phyloP scores from a whole-genome alignment of 148 eudicot genomes.

The Rheum nobile region DNA sequence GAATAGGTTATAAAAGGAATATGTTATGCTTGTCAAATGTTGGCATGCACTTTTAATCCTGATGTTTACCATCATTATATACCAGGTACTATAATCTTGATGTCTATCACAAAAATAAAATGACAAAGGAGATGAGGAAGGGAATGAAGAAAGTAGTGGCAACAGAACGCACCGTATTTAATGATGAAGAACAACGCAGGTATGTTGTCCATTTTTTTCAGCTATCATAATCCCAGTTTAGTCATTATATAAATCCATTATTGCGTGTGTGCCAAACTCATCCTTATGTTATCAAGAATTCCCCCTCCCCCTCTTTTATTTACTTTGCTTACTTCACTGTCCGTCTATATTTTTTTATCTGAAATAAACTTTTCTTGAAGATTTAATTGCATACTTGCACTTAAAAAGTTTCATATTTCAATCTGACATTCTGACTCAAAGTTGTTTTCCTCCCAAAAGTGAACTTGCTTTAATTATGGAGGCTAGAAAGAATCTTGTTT shows the following conservation, averaged over 20 bases:
- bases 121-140: slow-evolving; percentile 62
- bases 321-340: not conserved
- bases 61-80: slow-evolving; percentile 13
- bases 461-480: not conserved
- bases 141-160: slow-evolving; percentile 35
- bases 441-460: not conserved
- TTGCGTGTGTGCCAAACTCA: not conserved
- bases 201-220: slow-evolving; percentile 20
- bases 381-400: not conserved
- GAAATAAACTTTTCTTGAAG: not conserved
- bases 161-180: slow-evolving; percentile 61
- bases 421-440: not conserved
- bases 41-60: not conserved
- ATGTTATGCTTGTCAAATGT: not conserved
- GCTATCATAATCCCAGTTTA: not conserved
- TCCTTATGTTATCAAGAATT: not conserved
- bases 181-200: slow-evolving; percentile 96
- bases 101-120: slow-evolving; percentile 50
- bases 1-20: not conserved
- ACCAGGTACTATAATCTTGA: slow-evolving; percentile 87
- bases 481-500: not conserved
- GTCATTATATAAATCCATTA: not conserved
- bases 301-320: not conserved
- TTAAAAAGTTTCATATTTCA: not conserved
- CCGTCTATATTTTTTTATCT: not conserved